Evolutionary conservation across 345 rosid species (phyloP), one percentile per base, ranked within the genome.

Genomic region (Gossypium raimondii): DNA sequence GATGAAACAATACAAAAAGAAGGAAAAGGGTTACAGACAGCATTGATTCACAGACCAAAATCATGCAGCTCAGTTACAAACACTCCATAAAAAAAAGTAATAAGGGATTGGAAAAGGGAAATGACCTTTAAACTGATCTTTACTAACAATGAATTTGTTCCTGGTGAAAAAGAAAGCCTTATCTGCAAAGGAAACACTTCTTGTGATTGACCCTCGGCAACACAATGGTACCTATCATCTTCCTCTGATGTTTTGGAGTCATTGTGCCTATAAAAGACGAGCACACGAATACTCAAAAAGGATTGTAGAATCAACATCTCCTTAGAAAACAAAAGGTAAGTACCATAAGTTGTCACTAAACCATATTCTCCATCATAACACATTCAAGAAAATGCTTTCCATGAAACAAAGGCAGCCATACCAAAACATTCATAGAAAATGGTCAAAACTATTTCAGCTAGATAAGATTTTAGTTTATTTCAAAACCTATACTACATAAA

Each of bases 161-260:
- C 90, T 55, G 73, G 67, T 13, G 74, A 70, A 77, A 81, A 80
- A 77, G 90, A 88, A 60, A 90, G 87, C 80, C 88, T 73, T 64
- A 90, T 85, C 70, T 78, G 83, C 75, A 90, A 81, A 34, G 90
- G 86, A 80, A 88, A 88, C 62, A 88, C 84, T 53, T 88, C 90
- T 3, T 79, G 85, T 73, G 85, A 70, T 71, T 79, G 77, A 74
- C 83, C 83, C 52, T 81, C 84, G 11, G 77, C 76, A 78, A 79
- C 76, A 68, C 58, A 71, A 82, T 67, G 56, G 44, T 67, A 71
- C 76, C 75, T 74, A 34, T 78, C 77, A 62, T 71, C 77, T 73
- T 82, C 73, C 52, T 65, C 57, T 48, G 79, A 81, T 20, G 67
- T 73, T 64, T 71, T 83, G 73, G 74, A 75, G 75, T 88, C 82